Base-by-base conservation (phyloP, 2,329 filamentous ascomycete genomes). In the Aspergillus luchuensis region DNA sequence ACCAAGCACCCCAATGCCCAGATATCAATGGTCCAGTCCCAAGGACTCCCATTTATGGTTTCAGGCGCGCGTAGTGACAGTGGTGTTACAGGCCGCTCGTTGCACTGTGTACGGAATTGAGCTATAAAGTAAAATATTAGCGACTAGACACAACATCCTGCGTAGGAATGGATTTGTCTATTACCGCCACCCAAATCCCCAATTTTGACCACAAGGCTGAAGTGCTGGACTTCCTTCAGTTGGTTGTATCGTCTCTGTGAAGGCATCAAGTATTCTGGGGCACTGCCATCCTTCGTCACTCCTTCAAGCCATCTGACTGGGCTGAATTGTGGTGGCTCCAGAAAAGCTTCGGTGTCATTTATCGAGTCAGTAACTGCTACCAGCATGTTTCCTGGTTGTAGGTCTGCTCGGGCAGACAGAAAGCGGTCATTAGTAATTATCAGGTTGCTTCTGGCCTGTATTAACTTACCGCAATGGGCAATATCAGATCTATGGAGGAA, bases 1-100 rank as follows among this genome's bases (percentile, higher is more conserved):
- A 70, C 67, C 59, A 68, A 60, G 45, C 66, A 70, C 19, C 63
- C 66, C 57, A 68, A 55, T 45, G 62, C 39, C 68, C 67, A 69
- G 38, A 67, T 65, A 54, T 69, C 67, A 17, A 67, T 62, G 1
- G 30, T 52, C 21, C 25, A 41, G 58, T 67, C 58, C 63, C 65
- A 69, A 3, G 41, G 15, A 28, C 60, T 30, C 23, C 19, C 33
- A 17, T 56, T 48, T 38, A 69, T 61, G 28, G 67, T 36, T 57
- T 69, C 66, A 49, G 65, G 65, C n/a, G 67, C 62, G 36, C 63
- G 56, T n/a, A 70, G 47, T 21, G 54, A 60, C 43, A 28, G 59
- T 11, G 63, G 65, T 23, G 63, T 66, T 19, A 66, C 65, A 10
- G 66, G 63, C 8, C 15, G 1, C 33, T 21, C 21, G 23, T 59